These are phyloP conservation scores for Onygena corvina DNA, from an alignment of 2,329 filamentous ascomycete genomes.

Conservation along the genomic window DNA sequence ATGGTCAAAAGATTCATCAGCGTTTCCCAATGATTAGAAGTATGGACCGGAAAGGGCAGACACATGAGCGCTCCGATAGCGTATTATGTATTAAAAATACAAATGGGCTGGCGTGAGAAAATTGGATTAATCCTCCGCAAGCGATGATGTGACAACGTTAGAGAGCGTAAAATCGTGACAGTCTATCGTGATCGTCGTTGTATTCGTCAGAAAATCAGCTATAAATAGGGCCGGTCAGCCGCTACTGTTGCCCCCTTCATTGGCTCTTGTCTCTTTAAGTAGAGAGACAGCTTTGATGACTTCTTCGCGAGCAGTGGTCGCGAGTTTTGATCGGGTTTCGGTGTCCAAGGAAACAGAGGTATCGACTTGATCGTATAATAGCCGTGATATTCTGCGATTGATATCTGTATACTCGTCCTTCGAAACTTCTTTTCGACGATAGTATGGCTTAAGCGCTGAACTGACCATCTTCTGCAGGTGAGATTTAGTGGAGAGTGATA, in stretches of 20 bases:
- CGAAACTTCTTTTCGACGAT: conserved; percentile 64
- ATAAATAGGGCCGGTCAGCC: conserved; percentile 4
- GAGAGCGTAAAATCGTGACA: too few relatives aligned
- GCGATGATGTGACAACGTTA: conserved; percentile 7
- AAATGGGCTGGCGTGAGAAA: too few relatives aligned
- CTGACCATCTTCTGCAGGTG: conserved; percentile 84
- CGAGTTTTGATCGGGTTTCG: conserved; percentile 56
- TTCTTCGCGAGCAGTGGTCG: conserved; percentile 64
- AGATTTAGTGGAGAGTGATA: conserved; percentile 74
- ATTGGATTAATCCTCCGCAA: conserved; percentile 2
- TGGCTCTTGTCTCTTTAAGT: conserved; percentile 19
- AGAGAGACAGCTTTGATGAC: conserved; percentile 58
- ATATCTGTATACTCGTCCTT: conserved; percentile 87
- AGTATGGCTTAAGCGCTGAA: conserved; percentile 67
- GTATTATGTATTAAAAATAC: too few relatives aligned
- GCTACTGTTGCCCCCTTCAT: conserved; percentile 15
- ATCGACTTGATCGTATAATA: conserved; percentile 61
- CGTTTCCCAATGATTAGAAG: too few relatives aligned
- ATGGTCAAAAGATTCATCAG: too few relatives aligned
- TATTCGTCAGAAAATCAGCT: conserved; percentile 9
- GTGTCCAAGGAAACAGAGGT: conserved; percentile 45
- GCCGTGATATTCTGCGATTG: conserved; percentile 78
- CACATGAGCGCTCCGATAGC: too few relatives aligned
- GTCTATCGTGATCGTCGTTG: neutral
- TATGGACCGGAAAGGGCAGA: too few relatives aligned